Percentiles rank a stretch among this genome's conserved stretches.
Evolutionary conservation across 2,329 filamentous ascomycete genomes (phyloP).

Genomic region (Aspergillus chevalieri): DNA sequence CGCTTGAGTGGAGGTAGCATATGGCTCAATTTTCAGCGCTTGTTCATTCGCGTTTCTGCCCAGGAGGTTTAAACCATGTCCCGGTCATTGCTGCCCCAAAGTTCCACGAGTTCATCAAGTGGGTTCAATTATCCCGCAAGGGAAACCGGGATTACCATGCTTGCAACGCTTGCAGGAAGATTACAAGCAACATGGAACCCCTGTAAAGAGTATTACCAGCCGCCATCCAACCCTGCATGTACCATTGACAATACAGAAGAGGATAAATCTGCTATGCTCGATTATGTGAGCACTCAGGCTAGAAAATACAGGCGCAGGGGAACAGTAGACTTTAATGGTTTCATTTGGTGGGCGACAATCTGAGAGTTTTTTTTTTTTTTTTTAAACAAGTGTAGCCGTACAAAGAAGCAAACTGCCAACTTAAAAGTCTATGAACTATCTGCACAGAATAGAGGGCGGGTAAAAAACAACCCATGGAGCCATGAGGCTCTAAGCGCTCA

Average conservation of each 20-base stretch:
- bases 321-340: neutral
- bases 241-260: neutral
- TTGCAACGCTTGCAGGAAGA: neutral
- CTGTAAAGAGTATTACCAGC: neutral
- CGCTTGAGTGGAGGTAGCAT: too few relatives aligned
- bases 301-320: neutral
- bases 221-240: neutral
- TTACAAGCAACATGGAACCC: neutral
- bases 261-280: neutral
- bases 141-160: neutral
- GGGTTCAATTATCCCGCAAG: neutral
- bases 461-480: too few relatives aligned
- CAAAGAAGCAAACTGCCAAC: too few relatives aligned
- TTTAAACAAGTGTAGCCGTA: too few relatives aligned
- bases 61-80: neutral
- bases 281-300: neutral
- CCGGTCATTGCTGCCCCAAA: neutral
- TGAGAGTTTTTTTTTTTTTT: too few relatives aligned
- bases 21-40: neutral
- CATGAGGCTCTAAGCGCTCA: too few relatives aligned
- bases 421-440: too few relatives aligned
- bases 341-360: too few relatives aligned
- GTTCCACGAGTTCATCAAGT: neutral
- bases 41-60: neutral
- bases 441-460: too few relatives aligned